Evolutionary conservation across 768 basidiomycete species (phyloP).

Genomic region (Strobilomyces echinocephalus): DNA sequence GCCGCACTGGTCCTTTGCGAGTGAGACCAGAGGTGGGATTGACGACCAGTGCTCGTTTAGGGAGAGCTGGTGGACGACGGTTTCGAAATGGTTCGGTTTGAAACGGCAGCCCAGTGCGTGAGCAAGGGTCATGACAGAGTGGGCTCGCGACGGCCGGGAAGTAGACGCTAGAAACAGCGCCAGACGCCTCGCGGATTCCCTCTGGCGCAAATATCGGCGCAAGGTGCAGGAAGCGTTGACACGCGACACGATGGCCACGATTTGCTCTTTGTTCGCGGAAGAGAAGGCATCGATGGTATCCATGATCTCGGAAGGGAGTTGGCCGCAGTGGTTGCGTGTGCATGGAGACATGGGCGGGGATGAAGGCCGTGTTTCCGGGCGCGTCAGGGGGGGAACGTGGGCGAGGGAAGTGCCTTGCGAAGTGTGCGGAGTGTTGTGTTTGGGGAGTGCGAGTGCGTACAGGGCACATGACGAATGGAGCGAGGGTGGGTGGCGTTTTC

Average conservation of each 20-base stretch:
- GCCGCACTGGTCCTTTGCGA: constrained; percentile 47
- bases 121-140: constrained; percentile 45
- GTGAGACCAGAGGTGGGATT: constrained; percentile 43
- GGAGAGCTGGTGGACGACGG: constrained; percentile 47
- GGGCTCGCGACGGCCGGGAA: constrained; percentile 37
- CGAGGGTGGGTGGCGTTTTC: constrained; percentile 6
- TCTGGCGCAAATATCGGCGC: constrained; percentile 29
- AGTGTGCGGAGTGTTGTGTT: constrained; percentile 1
- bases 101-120: constrained; percentile 45
- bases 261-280: constrained; percentile 12
- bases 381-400: constrained; percentile 2
- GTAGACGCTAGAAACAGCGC: constrained; percentile 33
- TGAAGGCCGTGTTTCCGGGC: neutral
- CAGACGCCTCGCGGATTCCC: constrained; percentile 30
- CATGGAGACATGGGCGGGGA: too few relatives aligned
- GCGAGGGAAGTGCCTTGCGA: constrained; percentile 1
- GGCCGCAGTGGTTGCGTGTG: constrained; percentile 5
- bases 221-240: constrained; percentile 22
- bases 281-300: constrained; percentile 25
- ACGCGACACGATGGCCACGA: constrained; percentile 4
- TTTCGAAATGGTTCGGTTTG: constrained; percentile 56
- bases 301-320: constrained; percentile 23
- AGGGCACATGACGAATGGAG: constrained; percentile 22
- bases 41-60: constrained; percentile 44
- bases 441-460: constrained; percentile 16